These are phyloP conservation scores for Stephania yunnanensis DNA, from an alignment of 164 flowering plant species.

Conservation along the genomic window DNA sequence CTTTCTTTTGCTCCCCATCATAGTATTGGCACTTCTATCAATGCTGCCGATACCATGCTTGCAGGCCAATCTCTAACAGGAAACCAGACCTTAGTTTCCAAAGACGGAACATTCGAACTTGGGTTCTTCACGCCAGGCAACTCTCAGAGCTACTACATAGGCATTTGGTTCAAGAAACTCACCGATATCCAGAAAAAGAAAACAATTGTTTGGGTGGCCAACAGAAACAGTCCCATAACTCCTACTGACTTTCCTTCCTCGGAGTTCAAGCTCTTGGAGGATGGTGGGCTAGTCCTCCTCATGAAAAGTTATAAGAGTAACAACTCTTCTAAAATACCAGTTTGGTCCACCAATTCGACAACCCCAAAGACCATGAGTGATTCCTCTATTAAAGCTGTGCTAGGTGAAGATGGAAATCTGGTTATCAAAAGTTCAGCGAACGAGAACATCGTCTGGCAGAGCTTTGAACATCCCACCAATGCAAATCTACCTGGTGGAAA, in stretches of 20 bases:
- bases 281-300: constrained; percentile 22
- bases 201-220: constrained; percentile 26
- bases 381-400: not conserved
- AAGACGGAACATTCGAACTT: constrained; percentile 13
- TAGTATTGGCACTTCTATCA: constrained; percentile 2
- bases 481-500: constrained; percentile 11
- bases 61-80: constrained; percentile 20
- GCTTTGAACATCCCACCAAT: too few relatives aligned
- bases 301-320: constrained; percentile 6
- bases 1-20: not conserved
- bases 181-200: not conserved
- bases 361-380: constrained; percentile 7
- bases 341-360: constrained; percentile 26
- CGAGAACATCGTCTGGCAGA: too few relatives aligned
- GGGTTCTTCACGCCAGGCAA: constrained; percentile 25
- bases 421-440: too few relatives aligned
- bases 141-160: constrained; percentile 16
- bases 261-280: constrained; percentile 14
- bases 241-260: constrained; percentile 8
- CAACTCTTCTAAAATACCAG: constrained; percentile 4
- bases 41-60: not conserved
- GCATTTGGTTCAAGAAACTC: constrained; percentile 20
- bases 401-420: too few relatives aligned
- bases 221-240: constrained; percentile 17
- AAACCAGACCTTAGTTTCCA: constrained; percentile 18